These are phyloP conservation scores for Clavispora vitiphila DNA, from an alignment of 805 yeast species.

Conservation along the genomic window DNA sequence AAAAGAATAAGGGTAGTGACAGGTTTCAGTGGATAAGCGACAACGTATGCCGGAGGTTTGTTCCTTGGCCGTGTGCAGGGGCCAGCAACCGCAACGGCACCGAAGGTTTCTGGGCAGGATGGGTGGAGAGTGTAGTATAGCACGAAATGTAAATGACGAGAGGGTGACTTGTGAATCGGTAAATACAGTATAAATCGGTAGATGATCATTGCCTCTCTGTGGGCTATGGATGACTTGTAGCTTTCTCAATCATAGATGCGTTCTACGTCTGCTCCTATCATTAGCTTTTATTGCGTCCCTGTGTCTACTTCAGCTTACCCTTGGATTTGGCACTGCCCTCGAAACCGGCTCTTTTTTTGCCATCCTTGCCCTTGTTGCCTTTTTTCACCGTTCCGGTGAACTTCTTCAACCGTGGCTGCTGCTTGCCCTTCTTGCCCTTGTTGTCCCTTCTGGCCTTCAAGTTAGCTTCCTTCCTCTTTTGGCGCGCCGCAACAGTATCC, in stretches of 20 bases:
- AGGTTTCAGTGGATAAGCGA: neutral
- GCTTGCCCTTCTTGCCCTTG: conserved; percentile 74
- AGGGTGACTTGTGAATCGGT: no score
- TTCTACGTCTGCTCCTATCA: no score
- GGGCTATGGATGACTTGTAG: no score
- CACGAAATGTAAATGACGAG: no score
- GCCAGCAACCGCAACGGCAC: neutral
- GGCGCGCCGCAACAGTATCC: conserved; percentile 67
- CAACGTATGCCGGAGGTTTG: neutral
- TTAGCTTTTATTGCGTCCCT: conserved; percentile 6
- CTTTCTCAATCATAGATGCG: no score
- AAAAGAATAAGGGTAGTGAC: conserved; percentile 1
- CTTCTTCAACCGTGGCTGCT: conserved; percentile 65
- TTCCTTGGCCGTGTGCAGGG: neutral
- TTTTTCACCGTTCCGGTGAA: conserved; percentile 53
- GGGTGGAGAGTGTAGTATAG: no score
- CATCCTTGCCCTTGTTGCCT: conserved; percentile 29
- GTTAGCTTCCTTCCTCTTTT: conserved; percentile 89
- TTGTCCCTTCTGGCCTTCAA: conserved; percentile 78
- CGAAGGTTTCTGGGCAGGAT: neutral
- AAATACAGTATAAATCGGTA: no score
- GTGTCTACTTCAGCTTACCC: conserved; percentile 22
- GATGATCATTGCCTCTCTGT: no score
- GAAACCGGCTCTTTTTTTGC: conserved; percentile 74
- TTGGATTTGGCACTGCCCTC: conserved; percentile 63